Percentiles rank a stretch among this genome's conserved stretches.
Conservation (phyloP, 2,329 filamentous ascomycete genomes). For the Massarina eburnea region DNA sequence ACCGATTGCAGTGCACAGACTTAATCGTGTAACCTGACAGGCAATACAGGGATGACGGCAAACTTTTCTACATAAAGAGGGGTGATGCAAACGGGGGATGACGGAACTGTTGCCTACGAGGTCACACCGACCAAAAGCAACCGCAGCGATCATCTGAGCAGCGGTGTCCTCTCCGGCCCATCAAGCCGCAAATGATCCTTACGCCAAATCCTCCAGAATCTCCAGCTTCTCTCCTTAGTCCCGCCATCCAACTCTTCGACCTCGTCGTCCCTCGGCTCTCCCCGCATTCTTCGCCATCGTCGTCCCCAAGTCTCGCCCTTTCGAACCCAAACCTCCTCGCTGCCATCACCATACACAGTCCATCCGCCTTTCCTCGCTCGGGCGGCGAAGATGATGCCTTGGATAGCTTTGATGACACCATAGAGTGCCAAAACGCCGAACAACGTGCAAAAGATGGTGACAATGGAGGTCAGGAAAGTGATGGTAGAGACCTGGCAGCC, state of each 20-base stretch:
- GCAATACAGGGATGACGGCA: no score
- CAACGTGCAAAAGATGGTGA: slow-evolving; percentile 47
- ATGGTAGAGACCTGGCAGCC: slow-evolving; percentile 52
- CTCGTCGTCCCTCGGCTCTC: slow-evolving; percentile 25
- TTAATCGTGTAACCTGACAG: no score
- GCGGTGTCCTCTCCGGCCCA: slow-evolving; percentile 22
- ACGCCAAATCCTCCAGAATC: slow-evolving; percentile 20
- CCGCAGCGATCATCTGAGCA: slow-evolving; percentile 15
- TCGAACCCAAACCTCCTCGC: slow-evolving; percentile 33
- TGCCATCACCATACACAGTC: slow-evolving; percentile 31
- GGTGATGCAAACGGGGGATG: no score
- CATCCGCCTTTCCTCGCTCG: slow-evolving; percentile 29
- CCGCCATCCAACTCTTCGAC: slow-evolving; percentile 30
- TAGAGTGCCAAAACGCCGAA: slow-evolving; percentile 42
- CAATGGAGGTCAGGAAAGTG: slow-evolving; percentile 47
- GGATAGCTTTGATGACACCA: slow-evolving; percentile 19
- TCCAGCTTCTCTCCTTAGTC: slow-evolving; percentile 23
- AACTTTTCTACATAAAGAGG: no score
- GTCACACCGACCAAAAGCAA: no score
- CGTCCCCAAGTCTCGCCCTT: slow-evolving; percentile 26
- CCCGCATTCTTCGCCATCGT: slow-evolving; percentile 31
- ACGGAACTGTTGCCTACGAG: no score
- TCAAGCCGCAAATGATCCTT: slow-evolving; percentile 1
- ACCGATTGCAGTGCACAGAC: no score
- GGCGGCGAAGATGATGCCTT: slow-evolving; percentile 12